Percentiles rank a stretch among this genome's conserved stretches.
These are phyloP conservation scores for Cinnamomum micranthum DNA, from an alignment of 164 flowering plant species.

Conservation along the genomic window DNA sequence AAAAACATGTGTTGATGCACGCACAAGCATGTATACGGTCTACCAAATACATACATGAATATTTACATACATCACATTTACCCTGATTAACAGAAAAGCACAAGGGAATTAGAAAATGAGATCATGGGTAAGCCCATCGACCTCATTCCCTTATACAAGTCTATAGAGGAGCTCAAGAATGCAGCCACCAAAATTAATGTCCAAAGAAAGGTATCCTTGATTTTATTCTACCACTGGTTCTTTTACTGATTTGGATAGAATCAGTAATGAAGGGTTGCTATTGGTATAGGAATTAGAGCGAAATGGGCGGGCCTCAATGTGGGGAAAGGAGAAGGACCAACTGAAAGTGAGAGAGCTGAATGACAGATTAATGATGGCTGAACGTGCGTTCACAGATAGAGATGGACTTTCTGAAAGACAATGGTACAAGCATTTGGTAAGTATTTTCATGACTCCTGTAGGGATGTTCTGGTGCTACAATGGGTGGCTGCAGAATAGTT, in stretches of 20 bases:
- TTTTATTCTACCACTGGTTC: background rate
- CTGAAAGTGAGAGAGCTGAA: conserved; percentile 52
- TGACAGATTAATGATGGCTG: conserved; percentile 77
- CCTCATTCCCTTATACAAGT: conserved; percentile 48
- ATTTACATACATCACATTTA: no score
- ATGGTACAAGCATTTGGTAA: conserved; percentile 83
- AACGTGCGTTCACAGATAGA: conserved; percentile 65
- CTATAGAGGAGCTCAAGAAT: conserved; percentile 48
- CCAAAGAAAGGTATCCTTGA: conserved; percentile 39
- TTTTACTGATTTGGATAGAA: background rate
- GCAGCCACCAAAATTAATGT: conserved; percentile 45
- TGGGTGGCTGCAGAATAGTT: no score
- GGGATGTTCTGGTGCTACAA: background rate
- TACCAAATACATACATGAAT: no score
- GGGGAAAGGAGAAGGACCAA: conserved; percentile 28
- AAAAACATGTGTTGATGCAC: background rate
- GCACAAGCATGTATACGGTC: background rate
- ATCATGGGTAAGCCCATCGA: conserved; percentile 26
- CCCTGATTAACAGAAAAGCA: conserved; percentile 34
- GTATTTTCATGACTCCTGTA: conserved; percentile 7
- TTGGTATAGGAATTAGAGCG: conserved; percentile 33
- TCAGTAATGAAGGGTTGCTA: background rate
- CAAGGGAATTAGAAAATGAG: conserved; percentile 38
- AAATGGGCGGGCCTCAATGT: conserved; percentile 36
- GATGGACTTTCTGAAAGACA: conserved; percentile 55